phyloP scores from a whole-genome alignment of 2,329 filamentous ascomycete species.

The Salinomyces thailandicus region DNA sequence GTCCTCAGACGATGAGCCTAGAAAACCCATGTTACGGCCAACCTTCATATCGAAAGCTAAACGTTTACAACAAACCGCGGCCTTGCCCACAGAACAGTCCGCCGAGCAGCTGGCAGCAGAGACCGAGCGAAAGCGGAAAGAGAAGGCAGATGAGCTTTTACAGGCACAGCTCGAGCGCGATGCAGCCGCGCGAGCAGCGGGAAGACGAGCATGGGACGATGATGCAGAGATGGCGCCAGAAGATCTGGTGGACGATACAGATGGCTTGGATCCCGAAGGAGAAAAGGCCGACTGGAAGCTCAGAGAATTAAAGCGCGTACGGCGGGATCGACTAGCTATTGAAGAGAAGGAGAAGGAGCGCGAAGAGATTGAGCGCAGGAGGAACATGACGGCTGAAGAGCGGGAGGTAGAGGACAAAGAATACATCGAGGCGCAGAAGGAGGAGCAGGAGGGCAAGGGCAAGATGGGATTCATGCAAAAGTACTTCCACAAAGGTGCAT shows the following conservation, averaged over 20 bases:
- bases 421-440: slow-evolving; percentile 65
- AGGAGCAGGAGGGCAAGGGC: slow-evolving; percentile 62
- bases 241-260: slow-evolving; percentile 76
- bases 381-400: slow-evolving; percentile 79
- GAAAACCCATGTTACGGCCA: slow-evolving; percentile 49
- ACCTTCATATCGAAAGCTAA: slow-evolving; percentile 57
- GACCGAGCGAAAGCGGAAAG: slow-evolving; percentile 50
- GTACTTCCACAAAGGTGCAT: slow-evolving; percentile 94
- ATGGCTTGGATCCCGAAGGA: slow-evolving; percentile 74
- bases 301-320: slow-evolving; percentile 78
- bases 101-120: slow-evolving; percentile 37
- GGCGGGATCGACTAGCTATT: slow-evolving; percentile 75
- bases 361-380: slow-evolving; percentile 78
- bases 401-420: slow-evolving; percentile 73
- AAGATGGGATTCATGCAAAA: slow-evolving; percentile 88
- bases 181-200: slow-evolving; percentile 60
- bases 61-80: slow-evolving; percentile 30
- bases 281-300: slow-evolving; percentile 91
- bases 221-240: slow-evolving; percentile 52
- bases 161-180: slow-evolving; percentile 83
- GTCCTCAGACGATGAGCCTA: slow-evolving; percentile 47
- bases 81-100: slow-evolving; percentile 16
- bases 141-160: slow-evolving; percentile 66
- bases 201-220: slow-evolving; percentile 81
- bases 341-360: slow-evolving; percentile 74